Evolutionary conservation across 805 yeast species (phyloP), one percentile per base, ranked within the genome.

Genomic region (Metschnikowia sp.): DNA sequence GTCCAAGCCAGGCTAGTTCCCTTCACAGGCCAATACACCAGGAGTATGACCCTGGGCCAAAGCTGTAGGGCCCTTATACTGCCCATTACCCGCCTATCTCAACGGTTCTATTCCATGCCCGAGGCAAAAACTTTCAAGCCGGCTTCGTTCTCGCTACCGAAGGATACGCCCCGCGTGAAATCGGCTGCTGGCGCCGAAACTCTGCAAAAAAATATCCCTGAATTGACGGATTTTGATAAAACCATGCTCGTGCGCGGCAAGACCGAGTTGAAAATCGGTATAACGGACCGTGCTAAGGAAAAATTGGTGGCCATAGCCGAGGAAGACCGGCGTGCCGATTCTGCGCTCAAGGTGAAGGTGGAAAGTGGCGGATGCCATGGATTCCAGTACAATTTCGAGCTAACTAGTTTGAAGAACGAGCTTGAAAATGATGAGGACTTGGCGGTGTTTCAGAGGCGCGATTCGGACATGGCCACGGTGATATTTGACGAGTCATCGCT

Each of bases 331-430:
- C 45, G 36, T 9, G 79, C 81, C 0, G 69, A 81, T 32, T 59
- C 82, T n/a, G 88, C 89, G 0, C 69, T 92, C 15, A 72, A 86
- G 43, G 80, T 92, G 3, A 70, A 75, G 10, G 97, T 94, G 9
- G 97, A 90, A 57, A 86, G 96, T 60, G 99, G 99, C 9, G 99
- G 99, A 1, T 94, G 99, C 64, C 99, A 94, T 65, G 99, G 99
- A 15, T 94, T 88, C 67, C 98, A 94, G 66, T 94, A 94, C 62
- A 78, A 85, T 53, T 70, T 94, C 59, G 77, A 81, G 44, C 73
- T 94, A 39, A 75, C 82, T 4, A 76, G 77, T 49, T 54, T 70
- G 37, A 47, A 50, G 4, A 57, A 65, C 32, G 78, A 72, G 42
- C 56, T 70, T 12, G 53, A 53, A 4, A 62, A 56, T 9, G 65